These are phyloP conservation scores for Zygoascus hellenicus DNA, from an alignment of 1,139 yeast species.

Conservation along the genomic window DNA sequence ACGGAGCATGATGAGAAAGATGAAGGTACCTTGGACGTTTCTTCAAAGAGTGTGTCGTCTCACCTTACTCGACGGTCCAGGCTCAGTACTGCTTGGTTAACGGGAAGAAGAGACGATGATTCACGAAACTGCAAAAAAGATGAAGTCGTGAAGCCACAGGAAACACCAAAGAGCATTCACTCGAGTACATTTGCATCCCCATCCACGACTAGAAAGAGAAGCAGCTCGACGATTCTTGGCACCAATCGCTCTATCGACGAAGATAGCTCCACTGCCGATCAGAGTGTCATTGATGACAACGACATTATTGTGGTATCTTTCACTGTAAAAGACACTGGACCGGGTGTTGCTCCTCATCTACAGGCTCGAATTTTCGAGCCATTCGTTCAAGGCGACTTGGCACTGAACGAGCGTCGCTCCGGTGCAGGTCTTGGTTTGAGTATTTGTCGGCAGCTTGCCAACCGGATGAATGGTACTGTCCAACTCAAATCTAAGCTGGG, in stretches of 20 bases:
- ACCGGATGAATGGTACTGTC: slow-evolving; percentile 80
- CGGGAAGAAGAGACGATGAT: too few species aligned
- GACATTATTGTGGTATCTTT: slow-evolving; percentile 19
- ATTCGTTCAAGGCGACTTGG: slow-evolving; percentile 91
- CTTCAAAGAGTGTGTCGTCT: background rate
- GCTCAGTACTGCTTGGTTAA: background rate
- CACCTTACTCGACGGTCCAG: background rate
- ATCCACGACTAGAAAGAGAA: background rate
- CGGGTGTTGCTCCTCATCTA: slow-evolving; percentile 78
- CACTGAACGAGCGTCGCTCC: slow-evolving; percentile 77
- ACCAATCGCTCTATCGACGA: background rate
- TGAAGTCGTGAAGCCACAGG: background rate
- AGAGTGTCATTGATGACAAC: background rate
- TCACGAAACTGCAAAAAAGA: too few species aligned
- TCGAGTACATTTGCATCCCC: background rate
- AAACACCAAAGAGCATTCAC: background rate
- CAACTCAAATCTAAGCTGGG: slow-evolving; percentile 60
- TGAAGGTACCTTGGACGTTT: background rate
- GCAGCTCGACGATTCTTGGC: background rate
- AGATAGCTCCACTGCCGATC: background rate
- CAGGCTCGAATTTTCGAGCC: slow-evolving; percentile 88
- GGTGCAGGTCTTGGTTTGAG: slow-evolving; percentile 92
- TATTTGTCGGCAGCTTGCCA: slow-evolving; percentile 82
- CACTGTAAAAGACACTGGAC: slow-evolving; percentile 74
- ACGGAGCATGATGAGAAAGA: slow-evolving; percentile 1